phyloP scores from a whole-genome alignment of 148 eudicot species.

The Rhododendron ferrugineum region DNA sequence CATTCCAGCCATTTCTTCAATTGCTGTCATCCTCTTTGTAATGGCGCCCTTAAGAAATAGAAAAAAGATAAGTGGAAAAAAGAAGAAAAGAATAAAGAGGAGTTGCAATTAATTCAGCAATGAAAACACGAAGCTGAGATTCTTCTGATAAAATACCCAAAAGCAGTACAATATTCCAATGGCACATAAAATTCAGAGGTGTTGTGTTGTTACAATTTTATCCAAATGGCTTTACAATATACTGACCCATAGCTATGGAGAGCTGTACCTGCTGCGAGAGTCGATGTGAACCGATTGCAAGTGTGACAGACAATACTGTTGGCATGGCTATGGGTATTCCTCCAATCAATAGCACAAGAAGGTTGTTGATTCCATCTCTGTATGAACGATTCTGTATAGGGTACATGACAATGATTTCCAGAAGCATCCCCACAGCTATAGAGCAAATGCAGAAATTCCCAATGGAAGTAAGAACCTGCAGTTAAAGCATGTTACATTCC shows the following conservation, averaged over 20 bases:
- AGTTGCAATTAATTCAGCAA: neutral
- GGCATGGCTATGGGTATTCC: conserved; percentile 91
- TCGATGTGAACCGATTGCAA: conserved; percentile 76
- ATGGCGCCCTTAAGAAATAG: conserved; percentile 55
- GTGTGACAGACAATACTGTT: conserved; percentile 73
- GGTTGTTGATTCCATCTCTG: conserved; percentile 68
- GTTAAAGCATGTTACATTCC: conserved; percentile 6
- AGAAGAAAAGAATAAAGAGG: neutral
- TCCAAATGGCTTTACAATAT: neutral
- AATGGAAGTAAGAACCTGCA: conserved; percentile 70
- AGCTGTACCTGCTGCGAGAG: conserved; percentile 62
- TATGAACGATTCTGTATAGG: conserved; percentile 55
- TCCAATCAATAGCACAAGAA: conserved; percentile 73
- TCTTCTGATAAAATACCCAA: neutral
- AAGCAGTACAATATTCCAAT: neutral
- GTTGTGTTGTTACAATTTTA: neutral
- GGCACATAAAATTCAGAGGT: neutral
- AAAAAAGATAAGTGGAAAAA: neutral
- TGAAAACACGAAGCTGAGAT: neutral
- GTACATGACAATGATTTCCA: conserved; percentile 72
- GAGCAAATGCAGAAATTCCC: conserved; percentile 83
- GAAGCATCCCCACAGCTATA: conserved; percentile 61
- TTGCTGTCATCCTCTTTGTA: conserved; percentile 80
- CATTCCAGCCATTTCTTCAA: conserved; percentile 91
- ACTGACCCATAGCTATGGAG: neutral